These are phyloP conservation scores for Diaporthe sp. DNA, from an alignment of 2,329 filamentous ascomycete genomes.

Conservation along the genomic window DNA sequence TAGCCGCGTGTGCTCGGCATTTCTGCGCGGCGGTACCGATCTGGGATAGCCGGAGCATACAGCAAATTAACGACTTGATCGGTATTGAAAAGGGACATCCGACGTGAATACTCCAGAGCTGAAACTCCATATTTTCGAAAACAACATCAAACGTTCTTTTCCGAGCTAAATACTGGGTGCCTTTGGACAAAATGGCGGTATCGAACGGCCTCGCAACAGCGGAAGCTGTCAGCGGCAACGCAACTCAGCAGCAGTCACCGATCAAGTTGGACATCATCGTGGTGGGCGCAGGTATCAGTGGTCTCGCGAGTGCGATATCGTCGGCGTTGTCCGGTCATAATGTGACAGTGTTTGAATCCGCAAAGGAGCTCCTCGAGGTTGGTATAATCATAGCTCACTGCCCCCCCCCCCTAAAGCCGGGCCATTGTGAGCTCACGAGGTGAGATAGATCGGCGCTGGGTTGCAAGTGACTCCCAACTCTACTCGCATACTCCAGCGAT, in stretches of 20 bases:
- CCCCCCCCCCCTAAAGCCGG: no score
- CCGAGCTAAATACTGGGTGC: no score
- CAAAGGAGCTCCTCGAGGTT: conserved; percentile 41
- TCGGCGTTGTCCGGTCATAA: conserved; percentile 39
- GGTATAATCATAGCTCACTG: background rate
- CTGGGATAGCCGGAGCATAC: background rate
- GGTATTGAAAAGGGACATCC: background rate
- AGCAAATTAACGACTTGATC: background rate
- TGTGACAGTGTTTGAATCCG: conserved; percentile 42
- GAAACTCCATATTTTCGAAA: no score
- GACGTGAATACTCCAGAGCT: background rate
- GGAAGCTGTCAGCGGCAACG: background rate
- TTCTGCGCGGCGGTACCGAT: background rate
- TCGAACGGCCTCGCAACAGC: background rate
- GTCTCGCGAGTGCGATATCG: conserved; percentile 40
- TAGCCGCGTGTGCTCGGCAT: conserved; percentile 24
- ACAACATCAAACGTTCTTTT: background rate
- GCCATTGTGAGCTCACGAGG: background rate
- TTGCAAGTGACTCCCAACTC: conserved; percentile 50
- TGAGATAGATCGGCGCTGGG: conserved; percentile 43
- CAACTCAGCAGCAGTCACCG: conserved; percentile 30
- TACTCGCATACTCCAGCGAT: conserved; percentile 46
- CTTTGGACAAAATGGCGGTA: background rate
- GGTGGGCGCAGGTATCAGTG: conserved; percentile 40
- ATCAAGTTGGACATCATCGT: conserved; percentile 39